Percentiles rank a stretch among this genome's conserved stretches.
These are phyloP conservation scores for Rhizopogon vinicolor DNA, from an alignment of 768 basidiomycete genomes.

Conservation along the genomic window DNA sequence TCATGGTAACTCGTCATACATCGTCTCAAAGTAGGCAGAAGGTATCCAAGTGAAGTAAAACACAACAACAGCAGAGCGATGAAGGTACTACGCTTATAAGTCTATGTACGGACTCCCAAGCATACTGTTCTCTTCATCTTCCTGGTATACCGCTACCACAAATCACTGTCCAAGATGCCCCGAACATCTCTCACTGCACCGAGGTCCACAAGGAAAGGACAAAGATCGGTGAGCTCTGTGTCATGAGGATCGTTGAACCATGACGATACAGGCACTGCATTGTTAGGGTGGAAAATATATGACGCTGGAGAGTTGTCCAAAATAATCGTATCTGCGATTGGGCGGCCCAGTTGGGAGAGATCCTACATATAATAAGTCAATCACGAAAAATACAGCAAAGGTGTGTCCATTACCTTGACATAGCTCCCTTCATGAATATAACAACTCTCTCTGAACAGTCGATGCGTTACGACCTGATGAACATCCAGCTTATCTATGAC, in stretches of 20 bases:
- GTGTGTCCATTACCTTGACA: constrained; percentile 65
- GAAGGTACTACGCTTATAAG: no score
- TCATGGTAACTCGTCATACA: no score
- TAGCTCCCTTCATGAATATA: constrained; percentile 96
- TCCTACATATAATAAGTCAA: constrained; percentile 38
- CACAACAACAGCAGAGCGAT: no score
- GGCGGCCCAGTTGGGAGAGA: constrained; percentile 68
- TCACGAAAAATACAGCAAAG: constrained; percentile 3
- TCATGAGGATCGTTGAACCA: constrained; percentile 82
- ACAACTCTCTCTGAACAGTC: constrained; percentile 91
- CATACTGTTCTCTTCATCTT: no score
- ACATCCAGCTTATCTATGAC: constrained; percentile 91
- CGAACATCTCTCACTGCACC: constrained; percentile 59
- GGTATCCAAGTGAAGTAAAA: no score
- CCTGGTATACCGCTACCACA: neutral
- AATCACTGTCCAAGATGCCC: constrained; percentile 43
- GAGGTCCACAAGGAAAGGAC: constrained; percentile 68
- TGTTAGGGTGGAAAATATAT: constrained; percentile 80
- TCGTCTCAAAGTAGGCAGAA: no score
- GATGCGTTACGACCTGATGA: constrained; percentile 81
- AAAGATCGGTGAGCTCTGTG: constrained; percentile 65
- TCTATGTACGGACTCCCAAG: no score
- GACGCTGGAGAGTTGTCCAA: constrained; percentile 77
- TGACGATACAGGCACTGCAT: constrained; percentile 71
- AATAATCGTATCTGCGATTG: constrained; percentile 64